phyloP scores from a whole-genome alignment of 1,284 basidiomycete species.

The Sporisorium sorghi region DNA sequence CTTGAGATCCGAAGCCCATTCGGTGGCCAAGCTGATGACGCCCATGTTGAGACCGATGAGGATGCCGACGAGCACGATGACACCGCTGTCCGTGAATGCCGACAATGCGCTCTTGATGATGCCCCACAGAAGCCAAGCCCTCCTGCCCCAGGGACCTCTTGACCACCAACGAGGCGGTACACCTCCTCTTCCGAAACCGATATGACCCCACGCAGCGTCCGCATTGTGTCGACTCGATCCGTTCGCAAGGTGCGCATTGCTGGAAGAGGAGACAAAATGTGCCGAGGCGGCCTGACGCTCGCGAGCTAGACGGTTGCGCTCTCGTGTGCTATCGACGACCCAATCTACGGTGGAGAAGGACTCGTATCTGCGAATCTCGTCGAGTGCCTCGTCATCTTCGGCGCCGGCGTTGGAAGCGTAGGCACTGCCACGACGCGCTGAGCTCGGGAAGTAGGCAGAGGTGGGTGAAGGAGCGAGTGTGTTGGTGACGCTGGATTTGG shows the following conservation, averaged over 20 bases:
- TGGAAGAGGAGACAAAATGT: constrained; percentile 44
- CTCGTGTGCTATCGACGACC: constrained; percentile 66
- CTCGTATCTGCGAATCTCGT: constrained; percentile 63
- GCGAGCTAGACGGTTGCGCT: constrained; percentile 62
- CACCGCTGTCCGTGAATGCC: constrained; percentile 62
- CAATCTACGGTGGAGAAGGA: constrained; percentile 66
- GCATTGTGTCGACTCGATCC: constrained; percentile 34
- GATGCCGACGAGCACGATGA: constrained; percentile 74
- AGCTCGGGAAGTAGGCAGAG: constrained; percentile 24
- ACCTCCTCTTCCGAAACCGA: constrained; percentile 37
- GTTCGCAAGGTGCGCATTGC: constrained; percentile 52
- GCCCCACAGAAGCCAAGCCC: constrained; percentile 53
- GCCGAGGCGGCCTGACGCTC: constrained; percentile 48
- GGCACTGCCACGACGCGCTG: constrained; percentile 21
- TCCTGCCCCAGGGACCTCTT: constrained; percentile 33
- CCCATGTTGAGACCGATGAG: constrained; percentile 93
- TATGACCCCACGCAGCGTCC: constrained; percentile 41
- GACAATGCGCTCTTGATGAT: constrained; percentile 49
- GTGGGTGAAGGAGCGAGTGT: constrained; percentile 33
- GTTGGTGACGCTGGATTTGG: constrained; percentile 24
- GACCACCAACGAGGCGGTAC: constrained; percentile 58
- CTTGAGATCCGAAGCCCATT: constrained; percentile 97
- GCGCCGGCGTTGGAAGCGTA: constrained; percentile 20
- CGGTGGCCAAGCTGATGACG: constrained; percentile 93
- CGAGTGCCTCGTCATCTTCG: constrained; percentile 61